phyloP scores from a whole-genome alignment of 352 stramenopile species.

The Globisporangium canariense region DNA sequence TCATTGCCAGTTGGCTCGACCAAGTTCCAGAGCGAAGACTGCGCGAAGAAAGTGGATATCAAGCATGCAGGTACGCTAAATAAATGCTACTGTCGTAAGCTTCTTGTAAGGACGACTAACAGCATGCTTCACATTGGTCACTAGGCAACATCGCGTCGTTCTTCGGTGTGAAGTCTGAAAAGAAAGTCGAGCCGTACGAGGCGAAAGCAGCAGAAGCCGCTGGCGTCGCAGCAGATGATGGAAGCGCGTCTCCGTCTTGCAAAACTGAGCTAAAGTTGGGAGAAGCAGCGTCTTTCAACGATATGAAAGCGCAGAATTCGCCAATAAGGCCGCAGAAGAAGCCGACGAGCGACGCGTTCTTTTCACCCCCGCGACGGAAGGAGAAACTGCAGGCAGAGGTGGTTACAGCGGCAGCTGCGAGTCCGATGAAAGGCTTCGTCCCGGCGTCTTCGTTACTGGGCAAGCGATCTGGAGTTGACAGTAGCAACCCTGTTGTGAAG shows the following conservation, averaged over 20 bases:
- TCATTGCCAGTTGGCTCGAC: constrained; percentile 52
- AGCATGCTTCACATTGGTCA: background rate
- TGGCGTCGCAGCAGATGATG: background rate
- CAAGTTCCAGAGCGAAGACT: constrained; percentile 75
- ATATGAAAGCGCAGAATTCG: background rate
- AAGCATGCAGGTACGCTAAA: constrained; percentile 52
- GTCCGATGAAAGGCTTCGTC: constrained; percentile 27
- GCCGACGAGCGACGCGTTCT: constrained; percentile 11
- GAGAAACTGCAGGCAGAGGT: constrained; percentile 7
- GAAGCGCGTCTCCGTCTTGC: background rate
- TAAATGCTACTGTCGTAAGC: background rate
- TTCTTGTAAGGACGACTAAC: background rate
- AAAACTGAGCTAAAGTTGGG: background rate
- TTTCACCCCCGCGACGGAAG: background rate
- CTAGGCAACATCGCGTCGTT: constrained; percentile 72
- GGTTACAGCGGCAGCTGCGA: background rate
- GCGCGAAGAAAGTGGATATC: constrained; percentile 71
- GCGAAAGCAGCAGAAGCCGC: too few species aligned
- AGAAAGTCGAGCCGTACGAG: constrained; percentile 4
- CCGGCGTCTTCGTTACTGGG: constrained; percentile 44
- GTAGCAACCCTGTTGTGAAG: background rate
- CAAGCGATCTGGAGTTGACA: constrained; percentile 19
- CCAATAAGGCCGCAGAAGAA: background rate
- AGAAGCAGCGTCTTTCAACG: background rate
- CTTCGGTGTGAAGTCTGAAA: constrained; percentile 43